phyloP scores from a whole-genome alignment of 2,329 filamentous ascomycete genomes.

The Aspergillus ruber region DNA sequence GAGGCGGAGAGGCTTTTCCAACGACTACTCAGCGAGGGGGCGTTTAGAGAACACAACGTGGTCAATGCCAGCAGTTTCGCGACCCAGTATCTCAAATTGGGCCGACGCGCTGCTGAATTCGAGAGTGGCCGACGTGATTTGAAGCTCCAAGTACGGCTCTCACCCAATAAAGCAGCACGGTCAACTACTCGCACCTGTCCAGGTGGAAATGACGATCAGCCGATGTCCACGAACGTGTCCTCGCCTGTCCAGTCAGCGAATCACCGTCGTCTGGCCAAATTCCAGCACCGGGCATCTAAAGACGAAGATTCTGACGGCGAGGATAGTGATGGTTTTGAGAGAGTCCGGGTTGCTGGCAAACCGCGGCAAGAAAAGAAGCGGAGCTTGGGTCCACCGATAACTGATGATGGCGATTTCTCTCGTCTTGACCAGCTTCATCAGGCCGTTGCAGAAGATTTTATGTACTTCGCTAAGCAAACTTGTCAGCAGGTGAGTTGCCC shows the following conservation, averaged over 20 bases:
- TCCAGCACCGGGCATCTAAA: conserved; percentile 15
- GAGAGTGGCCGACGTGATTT: conserved; percentile 38
- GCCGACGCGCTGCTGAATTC: conserved; percentile 44
- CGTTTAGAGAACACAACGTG: conserved; percentile 63
- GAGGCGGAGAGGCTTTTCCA: conserved; percentile 83
- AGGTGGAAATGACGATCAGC: conserved; percentile 40
- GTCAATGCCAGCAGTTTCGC: conserved; percentile 62
- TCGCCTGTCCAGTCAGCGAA: conserved; percentile 52
- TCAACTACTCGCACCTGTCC: conserved; percentile 25
- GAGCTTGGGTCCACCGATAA: conserved; percentile 42
- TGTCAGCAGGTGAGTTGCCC: conserved; percentile 33
- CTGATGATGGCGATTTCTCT: conserved; percentile 35
- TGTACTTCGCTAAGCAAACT: conserved; percentile 38
- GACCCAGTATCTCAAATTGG: conserved; percentile 56
- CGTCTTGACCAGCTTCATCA: conserved; percentile 38
- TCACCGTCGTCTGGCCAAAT: conserved; percentile 27
- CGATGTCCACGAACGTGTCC: conserved; percentile 61
- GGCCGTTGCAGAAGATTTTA: conserved; percentile 44
- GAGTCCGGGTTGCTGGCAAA: conserved; percentile 31
- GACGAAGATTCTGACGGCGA: conserved; percentile 27
- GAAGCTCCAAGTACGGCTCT: conserved; percentile 49
- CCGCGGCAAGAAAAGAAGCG: conserved; percentile 17
- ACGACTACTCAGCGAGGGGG: conserved; percentile 65
- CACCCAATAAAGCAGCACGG: conserved; percentile 31
- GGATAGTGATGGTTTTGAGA: conserved; percentile 40